Conservation (phyloP, 495 filamentous ascomycete species). For the Xylaria bambusicola region DNA sequence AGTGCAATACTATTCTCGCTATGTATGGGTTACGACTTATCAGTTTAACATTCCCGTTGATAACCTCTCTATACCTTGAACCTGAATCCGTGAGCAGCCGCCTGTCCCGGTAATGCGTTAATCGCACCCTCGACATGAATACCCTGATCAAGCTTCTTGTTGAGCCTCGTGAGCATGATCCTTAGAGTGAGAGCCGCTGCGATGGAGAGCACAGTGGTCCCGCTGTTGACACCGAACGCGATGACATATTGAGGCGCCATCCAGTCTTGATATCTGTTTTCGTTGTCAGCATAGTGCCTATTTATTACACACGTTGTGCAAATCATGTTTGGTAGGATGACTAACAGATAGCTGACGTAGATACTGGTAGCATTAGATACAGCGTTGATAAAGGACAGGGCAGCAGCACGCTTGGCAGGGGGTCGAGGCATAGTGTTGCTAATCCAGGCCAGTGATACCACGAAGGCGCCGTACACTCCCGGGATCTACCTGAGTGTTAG, state of each 20-base stretch:
- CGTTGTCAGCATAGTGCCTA: constrained; percentile 1
- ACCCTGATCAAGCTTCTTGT: constrained; percentile 68
- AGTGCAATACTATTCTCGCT: too few relatives aligned
- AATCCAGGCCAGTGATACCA: constrained; percentile 78
- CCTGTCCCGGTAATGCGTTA: constrained; percentile 55
- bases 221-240: constrained; percentile 76
- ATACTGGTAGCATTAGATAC: constrained; percentile 74
- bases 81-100: constrained; percentile 62
- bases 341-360: constrained; percentile 77
- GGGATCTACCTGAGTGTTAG: constrained; percentile 34
- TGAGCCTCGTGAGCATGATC: constrained; percentile 66
- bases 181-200: constrained; percentile 63
- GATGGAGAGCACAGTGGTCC: constrained; percentile 66
- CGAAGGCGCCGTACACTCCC: constrained; percentile 66
- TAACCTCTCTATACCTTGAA: constrained; percentile 58
- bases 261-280: constrained; percentile 35
- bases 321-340: constrained; percentile 18
- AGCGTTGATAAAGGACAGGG: constrained; percentile 79
- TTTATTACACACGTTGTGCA: neutral
- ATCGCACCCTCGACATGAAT: constrained; percentile 50
- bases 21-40: too few relatives aligned
- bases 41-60: too few relatives aligned
- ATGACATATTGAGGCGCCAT: constrained; percentile 55
- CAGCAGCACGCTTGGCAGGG: constrained; percentile 80
- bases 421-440: constrained; percentile 79